phyloP scores from a whole-genome alignment of 176 grass and related monocot species.

The Zea luxurians region DNA sequence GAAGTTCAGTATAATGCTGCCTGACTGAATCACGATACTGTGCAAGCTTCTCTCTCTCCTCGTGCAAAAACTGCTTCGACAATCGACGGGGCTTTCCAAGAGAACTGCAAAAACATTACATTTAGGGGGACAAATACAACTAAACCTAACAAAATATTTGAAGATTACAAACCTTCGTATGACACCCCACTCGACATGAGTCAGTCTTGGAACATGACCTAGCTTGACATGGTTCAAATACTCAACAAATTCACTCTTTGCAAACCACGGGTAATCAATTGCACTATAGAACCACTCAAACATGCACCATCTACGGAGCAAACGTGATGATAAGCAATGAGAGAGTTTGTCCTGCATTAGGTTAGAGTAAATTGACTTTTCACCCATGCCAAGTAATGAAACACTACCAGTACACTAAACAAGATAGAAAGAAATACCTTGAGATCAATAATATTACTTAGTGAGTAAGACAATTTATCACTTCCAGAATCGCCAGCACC shows the following conservation, averaged over 20 bases:
- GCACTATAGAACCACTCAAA: conserved; percentile 99
- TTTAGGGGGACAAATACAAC: conserved; percentile 22
- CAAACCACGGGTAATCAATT: conserved; percentile 98
- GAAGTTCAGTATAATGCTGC: conserved; percentile 81
- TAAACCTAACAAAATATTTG: conserved; percentile 37
- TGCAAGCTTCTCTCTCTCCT: conserved; percentile 86
- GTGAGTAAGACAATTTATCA: conserved; percentile 50
- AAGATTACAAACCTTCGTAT: conserved; percentile 70
- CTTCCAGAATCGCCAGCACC: conserved; percentile 40
- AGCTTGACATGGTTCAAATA: conserved; percentile 96
- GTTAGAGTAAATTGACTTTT: conserved; percentile 33
- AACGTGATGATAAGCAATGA: conserved; percentile 79
- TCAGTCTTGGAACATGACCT: conserved; percentile 86
- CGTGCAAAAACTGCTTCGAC: conserved; percentile 77
- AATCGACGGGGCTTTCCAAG: conserved; percentile 95
- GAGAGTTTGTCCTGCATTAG: conserved; percentile 69
- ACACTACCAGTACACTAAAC: conserved; percentile 13
- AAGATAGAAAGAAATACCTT: conserved; percentile 54
- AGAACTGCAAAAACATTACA: conserved; percentile 69
- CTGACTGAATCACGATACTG: conserved; percentile 93
- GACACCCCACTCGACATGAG: conserved; percentile 90
- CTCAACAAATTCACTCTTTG: conserved; percentile 93
- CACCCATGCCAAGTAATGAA: conserved; percentile 15
- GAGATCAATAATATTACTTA: conserved; percentile 50
- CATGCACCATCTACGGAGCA: conserved; percentile 85